Percentiles rank a stretch among this genome's conserved stretches.
Conservation (phyloP, 108 stramenopile genomes). For the Skeletonema potamos region DNA sequence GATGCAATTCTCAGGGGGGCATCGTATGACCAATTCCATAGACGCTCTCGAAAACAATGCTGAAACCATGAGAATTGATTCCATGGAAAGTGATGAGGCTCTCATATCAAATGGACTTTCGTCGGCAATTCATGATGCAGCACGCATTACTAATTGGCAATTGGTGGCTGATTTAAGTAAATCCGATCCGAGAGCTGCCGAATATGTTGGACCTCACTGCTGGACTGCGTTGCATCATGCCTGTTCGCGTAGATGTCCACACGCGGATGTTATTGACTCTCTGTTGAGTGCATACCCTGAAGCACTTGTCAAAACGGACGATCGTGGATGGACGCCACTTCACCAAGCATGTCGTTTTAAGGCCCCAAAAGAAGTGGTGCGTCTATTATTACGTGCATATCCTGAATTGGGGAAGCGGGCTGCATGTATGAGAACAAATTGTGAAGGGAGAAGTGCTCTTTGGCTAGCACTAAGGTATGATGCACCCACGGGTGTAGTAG, state of each 20-base stretch:
- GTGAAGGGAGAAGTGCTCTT: slow-evolving; percentile 59
- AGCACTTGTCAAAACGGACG: slow-evolving; percentile 55
- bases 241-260: slow-evolving; percentile 76
- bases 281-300: slow-evolving; percentile 70
- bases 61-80: neutral
- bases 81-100: neutral
- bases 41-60: neutral
- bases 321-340: slow-evolving; percentile 75
- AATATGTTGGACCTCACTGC: slow-evolving; percentile 57
- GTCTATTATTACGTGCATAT: slow-evolving; percentile 51
- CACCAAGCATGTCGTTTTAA: slow-evolving; percentile 82
- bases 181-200: slow-evolving; percentile 56
- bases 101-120: slow-evolving; percentile 5
- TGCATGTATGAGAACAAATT: slow-evolving; percentile 50
- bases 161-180: slow-evolving; percentile 42
- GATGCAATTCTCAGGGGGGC: neutral
- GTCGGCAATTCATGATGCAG: slow-evolving; percentile 68
- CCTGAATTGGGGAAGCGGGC: slow-evolving; percentile 52
- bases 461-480: slow-evolving; percentile 84
- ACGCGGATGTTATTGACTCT: slow-evolving; percentile 59
- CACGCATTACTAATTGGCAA: slow-evolving; percentile 62
- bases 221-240: slow-evolving; percentile 80
- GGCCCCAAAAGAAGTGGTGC: slow-evolving; percentile 62
- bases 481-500: slow-evolving; percentile 78
- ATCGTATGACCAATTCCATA: neutral